These are phyloP conservation scores for Hypsizygus ulmarius DNA, from an alignment of 1,284 basidiomycete genomes.

Conservation along the genomic window DNA sequence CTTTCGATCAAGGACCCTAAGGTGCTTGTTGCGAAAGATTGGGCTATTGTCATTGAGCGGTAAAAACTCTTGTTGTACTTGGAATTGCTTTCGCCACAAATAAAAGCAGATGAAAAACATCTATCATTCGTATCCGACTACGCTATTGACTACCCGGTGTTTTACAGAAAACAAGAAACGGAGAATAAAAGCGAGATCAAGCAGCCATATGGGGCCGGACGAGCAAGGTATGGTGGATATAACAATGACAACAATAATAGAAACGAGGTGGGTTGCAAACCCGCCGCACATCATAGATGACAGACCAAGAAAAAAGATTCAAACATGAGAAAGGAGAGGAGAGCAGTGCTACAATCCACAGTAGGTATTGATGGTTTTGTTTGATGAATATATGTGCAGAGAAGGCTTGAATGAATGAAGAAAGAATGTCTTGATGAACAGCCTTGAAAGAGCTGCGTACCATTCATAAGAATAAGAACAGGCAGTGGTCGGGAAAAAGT, in stretches of 20 bases:
- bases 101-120: constrained; percentile 9
- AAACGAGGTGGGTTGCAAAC: constrained; percentile 1
- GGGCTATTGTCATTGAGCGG: constrained; percentile 56
- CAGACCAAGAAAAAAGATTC: constrained; percentile 10
- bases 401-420: not conserved
- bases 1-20: constrained; percentile 80
- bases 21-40: constrained; percentile 63
- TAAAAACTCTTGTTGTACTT: constrained; percentile 10
- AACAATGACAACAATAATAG: constrained; percentile 16
- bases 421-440: constrained; percentile 8
- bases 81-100: not conserved
- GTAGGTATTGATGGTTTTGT: constrained; percentile 9
- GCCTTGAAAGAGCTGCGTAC: constrained; percentile 9
- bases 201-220: not conserved
- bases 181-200: not conserved
- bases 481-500: not conserved
- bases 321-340: constrained; percentile 4
- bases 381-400: constrained; percentile 2
- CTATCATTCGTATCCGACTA: constrained; percentile 12
- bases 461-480: not conserved
- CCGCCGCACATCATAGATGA: constrained; percentile 11
- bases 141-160: constrained; percentile 11
- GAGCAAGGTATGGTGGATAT: constrained; percentile 10
- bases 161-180: constrained; percentile 13
- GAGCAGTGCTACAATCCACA: constrained; percentile 16